Percentiles rank a stretch among this genome's conserved stretches.
phyloP scores from a whole-genome alignment of 2,329 filamentous ascomycete genomes.

The Fusarium torreyae region DNA sequence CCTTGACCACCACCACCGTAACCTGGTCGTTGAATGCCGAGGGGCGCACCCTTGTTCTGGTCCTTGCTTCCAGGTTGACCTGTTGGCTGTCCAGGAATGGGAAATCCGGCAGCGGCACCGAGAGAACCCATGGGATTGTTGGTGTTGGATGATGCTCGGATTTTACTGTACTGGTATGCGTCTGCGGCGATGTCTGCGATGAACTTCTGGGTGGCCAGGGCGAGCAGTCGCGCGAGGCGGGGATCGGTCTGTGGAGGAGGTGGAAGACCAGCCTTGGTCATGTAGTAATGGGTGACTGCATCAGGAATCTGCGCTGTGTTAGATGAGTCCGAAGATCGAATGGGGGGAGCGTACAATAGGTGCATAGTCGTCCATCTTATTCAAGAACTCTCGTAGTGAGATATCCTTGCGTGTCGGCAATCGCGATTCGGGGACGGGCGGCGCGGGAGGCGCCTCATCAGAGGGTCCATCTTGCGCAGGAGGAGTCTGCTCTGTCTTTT shows the following conservation, averaged over 20 bases:
- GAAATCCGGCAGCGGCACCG: constrained; percentile 80
- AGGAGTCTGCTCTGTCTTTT: constrained; percentile 52
- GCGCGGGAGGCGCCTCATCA: constrained; percentile 60
- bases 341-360: constrained; percentile 80
- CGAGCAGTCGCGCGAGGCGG: constrained; percentile 91
- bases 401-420: constrained; percentile 90
- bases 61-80: constrained; percentile 70
- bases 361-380: constrained; percentile 98
- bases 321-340: constrained; percentile 6
- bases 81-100: constrained; percentile 74
- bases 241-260: constrained; percentile 92
- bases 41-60: constrained; percentile 70
- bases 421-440: constrained; percentile 70
- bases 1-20: constrained; percentile 92
- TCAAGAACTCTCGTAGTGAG: constrained; percentile 90
- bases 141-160: constrained; percentile 88
- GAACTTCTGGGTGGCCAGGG: constrained; percentile 99
- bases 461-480: constrained; percentile 49
- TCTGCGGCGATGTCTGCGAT: constrained; percentile 97
- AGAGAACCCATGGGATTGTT: constrained; percentile 94
- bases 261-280: constrained; percentile 94
- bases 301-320: constrained; percentile 80
- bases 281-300: constrained; percentile 97
- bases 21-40: constrained; percentile 82
- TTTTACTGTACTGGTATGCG: constrained; percentile 97